These are phyloP conservation scores for Aspergillus phoenicis DNA, from an alignment of 2,329 filamentous ascomycete genomes.

Conservation along the genomic window DNA sequence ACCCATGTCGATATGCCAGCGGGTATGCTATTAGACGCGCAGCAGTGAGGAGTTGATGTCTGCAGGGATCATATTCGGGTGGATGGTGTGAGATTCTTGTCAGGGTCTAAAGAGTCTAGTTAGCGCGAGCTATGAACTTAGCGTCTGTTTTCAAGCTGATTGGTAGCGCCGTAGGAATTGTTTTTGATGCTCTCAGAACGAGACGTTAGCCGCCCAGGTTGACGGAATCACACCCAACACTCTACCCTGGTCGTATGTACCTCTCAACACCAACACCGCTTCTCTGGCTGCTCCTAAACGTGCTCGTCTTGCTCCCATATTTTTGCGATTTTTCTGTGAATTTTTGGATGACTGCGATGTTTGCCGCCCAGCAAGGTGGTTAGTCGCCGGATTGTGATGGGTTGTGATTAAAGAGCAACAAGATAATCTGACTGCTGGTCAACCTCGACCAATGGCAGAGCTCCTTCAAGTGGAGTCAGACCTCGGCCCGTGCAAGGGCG, in stretches of 20 bases:
- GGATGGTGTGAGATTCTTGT: constrained; percentile 11
- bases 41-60: constrained; percentile 9
- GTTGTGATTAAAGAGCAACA: neutral
- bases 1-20: neutral
- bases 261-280: neutral
- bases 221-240: neutral
- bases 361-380: neutral
- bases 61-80: constrained; percentile 15
- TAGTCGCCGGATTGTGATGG: neutral
- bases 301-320: neutral
- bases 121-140: neutral
- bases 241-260: neutral
- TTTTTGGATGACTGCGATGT: neutral
- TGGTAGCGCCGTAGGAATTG: neutral
- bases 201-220: neutral
- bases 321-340: neutral
- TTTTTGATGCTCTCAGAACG: neutral
- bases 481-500: constrained; percentile 14
- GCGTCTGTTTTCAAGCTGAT: constrained; percentile 8
- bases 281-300: neutral
- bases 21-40: constrained; percentile 9
- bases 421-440: constrained; percentile 4
- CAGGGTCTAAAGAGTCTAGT: constrained; percentile 5
- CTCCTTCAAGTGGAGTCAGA: neutral
- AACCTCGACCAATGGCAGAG: neutral